A percentile compares a stretch with the other conserved stretches of the same genome.
Evolutionary conservation across 2,329 filamentous ascomycete species (phyloP).

Genomic region (Simplicillium sp.): DNA sequence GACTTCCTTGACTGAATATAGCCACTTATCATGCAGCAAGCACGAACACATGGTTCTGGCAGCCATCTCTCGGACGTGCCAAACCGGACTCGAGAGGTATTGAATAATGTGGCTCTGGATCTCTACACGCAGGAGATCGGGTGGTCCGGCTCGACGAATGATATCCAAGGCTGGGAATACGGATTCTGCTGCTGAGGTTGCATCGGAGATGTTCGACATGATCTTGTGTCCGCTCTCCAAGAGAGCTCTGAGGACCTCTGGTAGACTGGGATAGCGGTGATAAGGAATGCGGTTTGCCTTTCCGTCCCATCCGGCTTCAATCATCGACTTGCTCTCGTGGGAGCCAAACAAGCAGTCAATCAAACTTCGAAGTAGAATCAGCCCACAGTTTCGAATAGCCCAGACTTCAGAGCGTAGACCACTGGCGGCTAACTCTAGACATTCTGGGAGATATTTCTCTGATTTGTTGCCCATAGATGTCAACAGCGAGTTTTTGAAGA

Average conservation of each 20-base stretch:
- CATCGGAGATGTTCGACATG: conserved; percentile 24
- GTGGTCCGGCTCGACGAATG: conserved; percentile 61
- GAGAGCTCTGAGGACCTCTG: conserved; percentile 53
- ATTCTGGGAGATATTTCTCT: conserved; percentile 63
- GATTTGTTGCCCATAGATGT: conserved; percentile 62
- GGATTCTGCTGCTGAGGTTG: conserved; percentile 47
- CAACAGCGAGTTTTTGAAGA: conserved; percentile 76
- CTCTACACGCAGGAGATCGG: conserved; percentile 41
- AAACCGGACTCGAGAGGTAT: conserved; percentile 60
- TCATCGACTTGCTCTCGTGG: conserved; percentile 56
- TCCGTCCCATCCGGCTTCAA: conserved; percentile 55
- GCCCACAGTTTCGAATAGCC: conserved; percentile 88
- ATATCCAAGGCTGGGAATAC: conserved; percentile 81
- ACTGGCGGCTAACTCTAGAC: conserved; percentile 69
- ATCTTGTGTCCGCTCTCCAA: conserved; percentile 42
- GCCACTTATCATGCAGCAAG: conserved; percentile 41
- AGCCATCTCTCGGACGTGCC: conserved; percentile 76
- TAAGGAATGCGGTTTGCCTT: conserved; percentile 58
- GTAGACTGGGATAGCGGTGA: conserved; percentile 56
- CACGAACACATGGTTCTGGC: conserved; percentile 63
- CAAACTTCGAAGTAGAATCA: conserved; percentile 80
- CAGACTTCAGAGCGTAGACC: conserved; percentile 77
- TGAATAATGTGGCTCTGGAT: conserved; percentile 49
- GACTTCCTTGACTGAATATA: conserved; percentile 26
- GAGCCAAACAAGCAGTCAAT: conserved; percentile 72